These are phyloP conservation scores for Cladophialophora exuberans DNA, from an alignment of 2,329 filamentous ascomycete species.

Conservation along the genomic window DNA sequence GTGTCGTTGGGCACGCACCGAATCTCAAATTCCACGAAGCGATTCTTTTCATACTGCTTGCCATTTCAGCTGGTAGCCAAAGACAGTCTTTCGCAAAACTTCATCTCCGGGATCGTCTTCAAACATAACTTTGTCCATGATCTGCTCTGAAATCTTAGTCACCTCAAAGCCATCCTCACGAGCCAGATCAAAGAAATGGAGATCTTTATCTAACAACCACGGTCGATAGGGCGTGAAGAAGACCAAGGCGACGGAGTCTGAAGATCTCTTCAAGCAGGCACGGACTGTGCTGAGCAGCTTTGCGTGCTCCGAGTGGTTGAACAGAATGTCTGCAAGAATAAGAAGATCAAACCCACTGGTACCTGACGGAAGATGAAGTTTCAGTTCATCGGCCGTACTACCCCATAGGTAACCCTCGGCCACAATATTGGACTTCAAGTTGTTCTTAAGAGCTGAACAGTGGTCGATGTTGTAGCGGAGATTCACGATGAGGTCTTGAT, in stretches of 20 bases:
- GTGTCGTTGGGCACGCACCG: too few species aligned
- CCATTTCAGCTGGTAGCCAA: slow-evolving; percentile 76
- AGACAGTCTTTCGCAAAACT: slow-evolving; percentile 78
- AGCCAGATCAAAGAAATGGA: slow-evolving; percentile 82
- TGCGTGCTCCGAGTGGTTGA: slow-evolving; percentile 84
- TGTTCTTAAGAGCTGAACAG: slow-evolving; percentile 52
- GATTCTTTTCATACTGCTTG: too few species aligned
- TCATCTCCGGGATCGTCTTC: slow-evolving; percentile 86
- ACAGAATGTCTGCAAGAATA: slow-evolving; percentile 85
- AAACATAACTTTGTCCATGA: slow-evolving; percentile 86
- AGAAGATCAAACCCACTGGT: slow-evolving; percentile 70
- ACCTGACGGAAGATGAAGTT: slow-evolving; percentile 54
- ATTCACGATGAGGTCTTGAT: slow-evolving; percentile 78
- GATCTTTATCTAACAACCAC: slow-evolving; percentile 83
- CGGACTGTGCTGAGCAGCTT: slow-evolving; percentile 75
- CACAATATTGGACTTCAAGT: slow-evolving; percentile 53
- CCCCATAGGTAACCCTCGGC: slow-evolving; percentile 86
- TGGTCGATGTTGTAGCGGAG: slow-evolving; percentile 73
- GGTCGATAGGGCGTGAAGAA: slow-evolving; percentile 95
- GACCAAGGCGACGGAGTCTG: slow-evolving; percentile 70
- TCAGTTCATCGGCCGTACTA: slow-evolving; percentile 60
- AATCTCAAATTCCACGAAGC: too few species aligned
- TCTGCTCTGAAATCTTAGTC: slow-evolving; percentile 77
- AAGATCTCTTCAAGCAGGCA: slow-evolving; percentile 62
- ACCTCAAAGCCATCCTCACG: slow-evolving; percentile 72